phyloP scores from a whole-genome alignment of 2,329 filamentous ascomycete species.

The Trichoderma sp. region DNA sequence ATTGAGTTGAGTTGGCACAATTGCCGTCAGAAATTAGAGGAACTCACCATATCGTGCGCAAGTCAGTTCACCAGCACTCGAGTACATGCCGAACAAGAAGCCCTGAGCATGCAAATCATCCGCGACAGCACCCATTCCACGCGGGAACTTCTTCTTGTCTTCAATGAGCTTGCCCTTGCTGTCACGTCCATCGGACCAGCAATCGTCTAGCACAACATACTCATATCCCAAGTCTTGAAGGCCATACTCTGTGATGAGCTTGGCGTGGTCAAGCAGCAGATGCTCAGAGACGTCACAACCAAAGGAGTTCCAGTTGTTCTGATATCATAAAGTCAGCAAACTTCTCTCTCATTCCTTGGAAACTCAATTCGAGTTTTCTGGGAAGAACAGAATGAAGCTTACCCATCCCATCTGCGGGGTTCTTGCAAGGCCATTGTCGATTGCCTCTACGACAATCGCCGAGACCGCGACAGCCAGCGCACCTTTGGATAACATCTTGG shows the following conservation, averaged over 20 bases:
- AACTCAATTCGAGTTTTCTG: neutral
- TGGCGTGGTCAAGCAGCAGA: conserved; percentile 23
- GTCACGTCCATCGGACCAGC: conserved; percentile 33
- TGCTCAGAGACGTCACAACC: conserved; percentile 22
- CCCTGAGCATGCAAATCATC: conserved; percentile 36
- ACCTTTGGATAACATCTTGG: conserved; percentile 11
- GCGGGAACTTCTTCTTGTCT: conserved; percentile 38
- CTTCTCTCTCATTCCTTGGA: too few relatives aligned
- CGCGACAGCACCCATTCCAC: conserved; percentile 36
- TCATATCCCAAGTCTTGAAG: conserved; percentile 31
- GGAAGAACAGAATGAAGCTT: neutral
- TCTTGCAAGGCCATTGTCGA: conserved; percentile 18
- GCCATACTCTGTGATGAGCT: conserved; percentile 28
- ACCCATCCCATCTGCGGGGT: conserved; percentile 22
- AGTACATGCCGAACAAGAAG: conserved; percentile 41
- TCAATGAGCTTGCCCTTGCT: conserved; percentile 30
- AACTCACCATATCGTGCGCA: conserved; percentile 38
- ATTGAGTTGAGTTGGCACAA: neutral
- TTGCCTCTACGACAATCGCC: conserved; percentile 9
- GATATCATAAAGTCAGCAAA: neutral
- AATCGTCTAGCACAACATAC: conserved; percentile 36
- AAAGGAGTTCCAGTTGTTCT: conserved; percentile 20
- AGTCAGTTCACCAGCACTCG: conserved; percentile 45
- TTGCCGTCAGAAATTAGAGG: neutral
- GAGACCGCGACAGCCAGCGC: conserved; percentile 10